Conservation (phyloP, 768 basidiomycete genomes). For the Phanerochaete sordida region DNA sequence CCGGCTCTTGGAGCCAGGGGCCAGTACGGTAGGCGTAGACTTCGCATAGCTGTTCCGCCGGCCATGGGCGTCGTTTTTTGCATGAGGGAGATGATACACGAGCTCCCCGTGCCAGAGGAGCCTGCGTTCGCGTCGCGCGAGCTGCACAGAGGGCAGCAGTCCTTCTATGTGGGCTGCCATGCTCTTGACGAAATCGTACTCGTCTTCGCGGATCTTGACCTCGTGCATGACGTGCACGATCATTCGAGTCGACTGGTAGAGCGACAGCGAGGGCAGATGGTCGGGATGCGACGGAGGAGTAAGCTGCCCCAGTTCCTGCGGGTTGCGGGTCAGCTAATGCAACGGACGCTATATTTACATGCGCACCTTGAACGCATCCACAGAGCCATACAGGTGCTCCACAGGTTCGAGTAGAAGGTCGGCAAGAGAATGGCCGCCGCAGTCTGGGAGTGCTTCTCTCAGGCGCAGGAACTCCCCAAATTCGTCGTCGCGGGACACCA, state of each 20-base stretch:
- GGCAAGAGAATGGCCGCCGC: constrained; percentile 62
- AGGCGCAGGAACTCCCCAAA: constrained; percentile 84
- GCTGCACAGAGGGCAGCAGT: constrained; percentile 44
- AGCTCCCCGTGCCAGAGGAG: constrained; percentile 51
- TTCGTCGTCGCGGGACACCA: constrained; percentile 34
- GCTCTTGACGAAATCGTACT: constrained; percentile 71
- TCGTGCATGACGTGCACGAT: constrained; percentile 78
- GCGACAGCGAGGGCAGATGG: constrained; percentile 62
- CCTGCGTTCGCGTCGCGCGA: constrained; percentile 72
- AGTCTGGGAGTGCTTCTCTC: constrained; percentile 51
- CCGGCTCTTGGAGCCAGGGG: neutral
- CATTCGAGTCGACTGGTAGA: constrained; percentile 62
- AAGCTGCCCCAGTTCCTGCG: constrained; percentile 62
- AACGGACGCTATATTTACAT: neutral
- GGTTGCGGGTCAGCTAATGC: neutral
- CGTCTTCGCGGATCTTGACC: constrained; percentile 83
- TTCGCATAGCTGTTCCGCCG: neutral
- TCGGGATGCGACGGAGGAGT: constrained; percentile 73
- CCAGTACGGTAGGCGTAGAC: neutral
- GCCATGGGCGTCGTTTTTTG: neutral
- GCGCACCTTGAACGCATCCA: constrained; percentile 70
- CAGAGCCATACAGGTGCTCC: constrained; percentile 66
- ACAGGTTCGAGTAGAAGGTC: constrained; percentile 74
- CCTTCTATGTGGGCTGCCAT: constrained; percentile 59
- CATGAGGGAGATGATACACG: neutral